Evolutionary conservation across 139 green algal species (phyloP), one percentile per base, ranked within the genome.

Genomic region (Trebouxia sp.): DNA sequence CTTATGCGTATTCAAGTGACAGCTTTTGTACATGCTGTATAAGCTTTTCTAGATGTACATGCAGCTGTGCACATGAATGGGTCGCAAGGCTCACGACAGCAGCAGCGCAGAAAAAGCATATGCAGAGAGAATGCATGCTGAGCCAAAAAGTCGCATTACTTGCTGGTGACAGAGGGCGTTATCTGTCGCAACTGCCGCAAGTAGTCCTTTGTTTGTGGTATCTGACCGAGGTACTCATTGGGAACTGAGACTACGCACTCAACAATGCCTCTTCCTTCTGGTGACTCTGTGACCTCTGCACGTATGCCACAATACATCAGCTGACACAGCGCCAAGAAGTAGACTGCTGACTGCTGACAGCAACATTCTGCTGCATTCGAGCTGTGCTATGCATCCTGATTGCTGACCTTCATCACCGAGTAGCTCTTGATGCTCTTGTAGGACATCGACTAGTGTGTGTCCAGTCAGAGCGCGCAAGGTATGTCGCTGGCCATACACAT

Each of bases 341-440:
- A 58, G 50, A 17, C 50, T 22, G 2, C 2, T 58, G 20, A 58
- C 4, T 17, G 50, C 50, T 28, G 2, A 10, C 26, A 22, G 20
- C 50, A 58, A 17, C 22, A 22, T 22, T 28, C 22, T 38, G 56
- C 56, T 69, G 5, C 17, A 69, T n/a, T 58, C 48, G 48, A 58
- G 48, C 48, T 58, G 14, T 17, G 17, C 14, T 17, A 58, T 14
- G 48, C 48, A n/a, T n/a, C n/a, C n/a, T n/a, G n/a, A n/a, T n/a
- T 48, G 32, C 66, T 43, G 38, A 79, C 72, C 45, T 45, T 79
- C 72, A 28, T 15, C 30, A 14, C 72, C 72, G 20, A 79, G 47
- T 28, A 79, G 28, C 30, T 79, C 72, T 32, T 65, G n/a, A 66
- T 79, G 43, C 30, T 79, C 72, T 55, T 58, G 30, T 32, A 79